Evolutionary conservation across 2,329 filamentous ascomycete genomes (phyloP), one percentile per base, ranked within the genome.

Genomic region (Macroventuria anomochaeta): DNA sequence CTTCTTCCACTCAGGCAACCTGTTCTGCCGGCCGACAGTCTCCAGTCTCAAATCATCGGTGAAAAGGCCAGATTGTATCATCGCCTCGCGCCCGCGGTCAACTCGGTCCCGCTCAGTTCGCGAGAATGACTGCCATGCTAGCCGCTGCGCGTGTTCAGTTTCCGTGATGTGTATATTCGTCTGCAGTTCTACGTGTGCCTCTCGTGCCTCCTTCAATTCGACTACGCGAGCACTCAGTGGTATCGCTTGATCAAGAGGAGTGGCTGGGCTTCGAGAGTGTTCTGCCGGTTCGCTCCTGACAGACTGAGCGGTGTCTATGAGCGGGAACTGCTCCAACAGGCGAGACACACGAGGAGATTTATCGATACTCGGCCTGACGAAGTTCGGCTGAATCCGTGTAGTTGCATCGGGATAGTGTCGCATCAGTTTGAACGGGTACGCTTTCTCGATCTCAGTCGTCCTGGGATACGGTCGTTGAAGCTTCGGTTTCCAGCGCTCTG

Each of bases 341-440:
- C 46, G 46, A 15, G 29, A 40, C 0, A 70, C 61, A 0, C 66
- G 65, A 1, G 28, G 17, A 0, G 64, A 69, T 7, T 38, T 59
- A 17, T 61, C 17, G 20, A 67, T 65, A 1, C 5, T 32, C 1
- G 66, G 65, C 33, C 51, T 67, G 34, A 57, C 21, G 46, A 63
- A 60, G 40, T 55, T 57, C 20, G 52, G 37, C 6, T 41, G 37
- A 17, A 6, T 37, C 39, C 2, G 34, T 17, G 29, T 18, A 17
- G 13, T 31, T 5, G 43, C 11, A 12, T 47, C 33, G 2, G 58
- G 54, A 48, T 69, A 65, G 46, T 70, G 66, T 8, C 65, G 50
- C 56, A 67, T 58, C 7, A 66, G 55, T 46, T 70, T 69, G n/a
- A 58, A 43, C 1, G 46, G 42, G 42, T 68, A 68, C 1, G 64